phyloP scores from a whole-genome alignment of 78 protist genomes.

The Anaeramoeba flamelloides region DNA sequence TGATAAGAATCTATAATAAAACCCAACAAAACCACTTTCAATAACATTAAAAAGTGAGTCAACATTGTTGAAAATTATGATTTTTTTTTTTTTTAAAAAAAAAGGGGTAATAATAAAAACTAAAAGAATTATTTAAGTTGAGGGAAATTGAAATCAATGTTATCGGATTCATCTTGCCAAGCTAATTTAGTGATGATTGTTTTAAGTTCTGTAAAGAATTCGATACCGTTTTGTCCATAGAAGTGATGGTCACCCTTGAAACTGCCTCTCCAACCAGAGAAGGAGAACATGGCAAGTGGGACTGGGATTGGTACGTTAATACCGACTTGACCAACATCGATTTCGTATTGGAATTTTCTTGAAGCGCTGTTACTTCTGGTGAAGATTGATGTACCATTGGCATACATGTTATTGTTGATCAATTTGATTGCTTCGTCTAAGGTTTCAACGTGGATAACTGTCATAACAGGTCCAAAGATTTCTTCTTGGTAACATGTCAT shows the following conservation, averaged over 20 bases:
- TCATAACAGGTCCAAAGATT: conserved; percentile 85
- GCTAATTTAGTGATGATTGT: conserved; percentile 76
- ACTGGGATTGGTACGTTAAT: conserved; percentile 92
- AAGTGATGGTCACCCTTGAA: conserved; percentile 67
- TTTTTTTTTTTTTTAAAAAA: too few species aligned
- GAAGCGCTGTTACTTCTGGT: conserved; percentile 77
- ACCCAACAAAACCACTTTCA: too few species aligned
- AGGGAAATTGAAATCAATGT: too few species aligned
- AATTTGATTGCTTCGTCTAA: conserved; percentile 84
- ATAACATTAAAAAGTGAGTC: too few species aligned
- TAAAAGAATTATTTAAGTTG: too few species aligned
- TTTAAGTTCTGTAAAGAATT: conserved; percentile 72
- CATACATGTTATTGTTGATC: conserved; percentile 85
- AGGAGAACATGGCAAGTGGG: conserved; percentile 85
- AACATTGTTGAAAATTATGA: too few species aligned
- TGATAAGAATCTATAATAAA: too few species aligned
- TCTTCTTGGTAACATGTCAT: conserved; percentile 67
- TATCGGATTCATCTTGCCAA: too few species aligned
- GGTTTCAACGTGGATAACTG: conserved; percentile 44
- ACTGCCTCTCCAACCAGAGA: conserved; percentile 75
- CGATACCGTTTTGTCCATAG: conserved; percentile 64
- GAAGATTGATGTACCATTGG: conserved; percentile 94
- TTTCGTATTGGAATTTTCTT: conserved; percentile 63
- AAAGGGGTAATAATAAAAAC: too few species aligned
- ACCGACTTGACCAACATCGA: conserved; percentile 76